Conservation (phyloP, 1,139 yeast genomes). For the Kodamaea arcana region DNA sequence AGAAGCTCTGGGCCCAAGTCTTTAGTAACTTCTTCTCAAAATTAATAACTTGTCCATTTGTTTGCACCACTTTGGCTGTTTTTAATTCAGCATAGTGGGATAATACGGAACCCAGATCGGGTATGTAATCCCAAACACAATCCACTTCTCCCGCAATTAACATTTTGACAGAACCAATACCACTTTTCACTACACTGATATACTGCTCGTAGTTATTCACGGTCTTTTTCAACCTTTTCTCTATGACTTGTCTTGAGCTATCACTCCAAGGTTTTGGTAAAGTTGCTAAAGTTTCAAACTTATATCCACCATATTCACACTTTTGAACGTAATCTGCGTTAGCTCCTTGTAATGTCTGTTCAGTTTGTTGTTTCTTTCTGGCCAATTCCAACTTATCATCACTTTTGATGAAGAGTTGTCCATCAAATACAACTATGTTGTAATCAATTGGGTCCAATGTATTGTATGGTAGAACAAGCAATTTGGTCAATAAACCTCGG, state of each 20-base stretch:
- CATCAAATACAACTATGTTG: constrained; percentile 65
- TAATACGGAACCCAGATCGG: constrained; percentile 46
- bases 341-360: constrained; percentile 19
- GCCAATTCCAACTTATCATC: constrained; percentile 43
- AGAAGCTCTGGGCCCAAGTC: constrained; percentile 92
- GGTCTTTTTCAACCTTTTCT: constrained; percentile 50
- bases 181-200: constrained; percentile 73
- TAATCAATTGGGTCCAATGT: constrained; percentile 55
- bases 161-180: constrained; percentile 69
- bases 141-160: constrained; percentile 89
- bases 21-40: constrained; percentile 73
- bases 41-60: constrained; percentile 47
- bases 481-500: constrained; percentile 74
- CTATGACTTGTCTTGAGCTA: constrained; percentile 61
- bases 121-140: constrained; percentile 78
- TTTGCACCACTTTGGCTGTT: constrained; percentile 55
- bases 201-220: constrained; percentile 77
- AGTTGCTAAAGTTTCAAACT: constrained; percentile 79
- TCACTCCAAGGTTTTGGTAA: constrained; percentile 73
- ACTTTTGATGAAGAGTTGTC: constrained; percentile 76
- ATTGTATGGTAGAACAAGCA: constrained; percentile 60
- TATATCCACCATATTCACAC: constrained; percentile 68
- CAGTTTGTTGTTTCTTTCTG: constrained; percentile 23
- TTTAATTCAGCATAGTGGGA: constrained; percentile 84
- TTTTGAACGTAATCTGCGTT: constrained; percentile 33